These are phyloP conservation scores for Thozetella sp. DNA, from an alignment of 495 filamentous ascomycete species.

Conservation along the genomic window DNA sequence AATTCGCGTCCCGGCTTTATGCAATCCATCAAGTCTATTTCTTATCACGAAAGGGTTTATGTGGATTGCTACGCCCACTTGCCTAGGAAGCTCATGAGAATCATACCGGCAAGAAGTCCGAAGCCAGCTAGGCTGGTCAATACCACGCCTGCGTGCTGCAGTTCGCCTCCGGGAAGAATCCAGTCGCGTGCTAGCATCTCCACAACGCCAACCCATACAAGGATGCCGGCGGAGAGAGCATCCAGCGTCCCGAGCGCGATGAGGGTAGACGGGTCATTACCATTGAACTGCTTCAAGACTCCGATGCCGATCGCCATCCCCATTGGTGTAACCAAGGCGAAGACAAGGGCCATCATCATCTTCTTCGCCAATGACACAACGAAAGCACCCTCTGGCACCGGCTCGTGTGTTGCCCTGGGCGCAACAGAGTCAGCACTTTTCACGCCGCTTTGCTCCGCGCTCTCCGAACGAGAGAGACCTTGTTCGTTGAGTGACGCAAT, in stretches of 20 bases:
- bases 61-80: constrained; percentile 30
- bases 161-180: constrained; percentile 35
- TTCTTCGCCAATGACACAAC: constrained; percentile 36
- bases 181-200: constrained; percentile 64
- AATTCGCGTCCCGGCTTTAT: too few species aligned
- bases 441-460: constrained; percentile 2
- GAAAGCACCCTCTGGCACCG: neutral
- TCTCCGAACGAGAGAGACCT: constrained; percentile 6
- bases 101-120: constrained; percentile 22
- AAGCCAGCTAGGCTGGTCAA: constrained; percentile 17
- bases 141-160: constrained; percentile 18
- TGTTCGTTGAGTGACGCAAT: constrained; percentile 58
- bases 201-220: constrained; percentile 60
- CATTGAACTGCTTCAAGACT: constrained; percentile 55
- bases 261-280: constrained; percentile 52
- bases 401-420: constrained; percentile 2
- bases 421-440: constrained; percentile 6
- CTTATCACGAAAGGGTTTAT: too few species aligned
- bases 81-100: constrained; percentile 30
- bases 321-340: constrained; percentile 56
- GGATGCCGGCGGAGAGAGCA: constrained; percentile 58
- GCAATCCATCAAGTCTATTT: too few species aligned
- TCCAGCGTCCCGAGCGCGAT: constrained; percentile 61
- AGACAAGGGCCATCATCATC: constrained; percentile 46
- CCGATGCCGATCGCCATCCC: constrained; percentile 65